Conservation (phyloP, 1,139 yeast genomes). For the Hyphopichia pseudoburtonii region DNA sequence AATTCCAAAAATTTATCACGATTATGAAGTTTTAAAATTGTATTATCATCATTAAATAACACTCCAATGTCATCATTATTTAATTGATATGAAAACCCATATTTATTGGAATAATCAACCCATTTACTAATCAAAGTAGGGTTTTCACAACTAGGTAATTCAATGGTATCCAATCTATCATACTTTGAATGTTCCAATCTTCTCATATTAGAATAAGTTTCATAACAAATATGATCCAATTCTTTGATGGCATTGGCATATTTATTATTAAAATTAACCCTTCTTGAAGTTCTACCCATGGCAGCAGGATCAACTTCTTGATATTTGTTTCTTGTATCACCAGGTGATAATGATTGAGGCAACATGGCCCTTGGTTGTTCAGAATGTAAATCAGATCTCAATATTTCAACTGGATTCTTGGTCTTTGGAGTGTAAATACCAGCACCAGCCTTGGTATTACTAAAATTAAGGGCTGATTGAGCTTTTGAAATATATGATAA, state of each 20-base stretch:
- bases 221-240: conserved; percentile 40
- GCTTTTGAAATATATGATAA: conserved; percentile 55
- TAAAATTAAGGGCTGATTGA: conserved; percentile 71
- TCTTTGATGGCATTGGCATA: conserved; percentile 41
- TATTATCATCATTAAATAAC: conserved; percentile 77
- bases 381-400: conserved; percentile 67
- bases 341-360: conserved; percentile 90
- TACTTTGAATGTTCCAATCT: conserved; percentile 37
- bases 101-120: conserved; percentile 97
- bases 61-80: conserved; percentile 94
- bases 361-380: conserved; percentile 69
- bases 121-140: conserved; percentile 87
- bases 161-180: conserved; percentile 33
- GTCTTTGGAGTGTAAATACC: conserved; percentile 59
- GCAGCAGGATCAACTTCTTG: conserved; percentile 60
- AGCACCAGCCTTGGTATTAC: conserved; percentile 60
- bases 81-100: conserved; percentile 92
- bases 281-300: conserved; percentile 38
- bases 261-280: conserved; percentile 42
- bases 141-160: conserved; percentile 51
- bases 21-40: conserved; percentile 69
- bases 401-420: conserved; percentile 67
- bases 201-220: conserved; percentile 44
- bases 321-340: conserved; percentile 85
- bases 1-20: conserved; percentile 63